Evolutionary conservation across 768 basidiomycete genomes (phyloP), one percentile per base, ranked within the genome.

Genomic region (Lepiota venenata): DNA sequence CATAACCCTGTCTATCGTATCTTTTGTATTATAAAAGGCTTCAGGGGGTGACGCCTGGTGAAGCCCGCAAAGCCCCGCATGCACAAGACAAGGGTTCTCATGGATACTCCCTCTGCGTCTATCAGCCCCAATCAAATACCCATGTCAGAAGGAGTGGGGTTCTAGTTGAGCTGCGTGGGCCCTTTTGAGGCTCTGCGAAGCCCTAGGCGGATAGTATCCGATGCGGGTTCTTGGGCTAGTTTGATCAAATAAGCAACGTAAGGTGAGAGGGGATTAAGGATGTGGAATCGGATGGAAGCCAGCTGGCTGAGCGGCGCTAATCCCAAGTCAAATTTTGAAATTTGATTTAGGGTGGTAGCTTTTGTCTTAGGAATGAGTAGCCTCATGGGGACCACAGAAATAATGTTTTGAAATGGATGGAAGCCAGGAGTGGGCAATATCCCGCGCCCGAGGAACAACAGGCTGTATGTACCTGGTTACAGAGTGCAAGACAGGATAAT

Each of bases 61-160:
- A 45, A 37, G 29, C 21, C 51, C 44, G 32, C 53, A 25, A 47
- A 47, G 29, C 39, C 20, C 46, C 46, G 39, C 38, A 46, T 42
- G 29, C 27, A 25, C 50, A 41, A 22, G 16, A 44, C 22, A 44
- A 29, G 45, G 32, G 55, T 54, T 52, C 60, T 49, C 60, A 53
- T 59, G 53, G 43, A 32, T 41, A 18, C 32, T 40, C 43, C 47
- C 41, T 51, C 35, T 35, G 46, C 47, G 52, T 45, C 55, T 46
- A 47, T 54, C 52, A 46, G 52, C 52, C 43, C 39, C 61, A 55
- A 67, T 64, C 66, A 66, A 63, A 64, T 63, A 64, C 66, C 48
- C 67, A 68, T 66, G 65, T 63, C 67, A 66, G 56, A 56, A 32
- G 32, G 39, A 39, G 20, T 21, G 39, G 29, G 53, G 53, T 55